Evolutionary conservation across 1,284 basidiomycete genomes (phyloP), one percentile per base, ranked within the genome.

Genomic region (Microbotryum intermedium): DNA sequence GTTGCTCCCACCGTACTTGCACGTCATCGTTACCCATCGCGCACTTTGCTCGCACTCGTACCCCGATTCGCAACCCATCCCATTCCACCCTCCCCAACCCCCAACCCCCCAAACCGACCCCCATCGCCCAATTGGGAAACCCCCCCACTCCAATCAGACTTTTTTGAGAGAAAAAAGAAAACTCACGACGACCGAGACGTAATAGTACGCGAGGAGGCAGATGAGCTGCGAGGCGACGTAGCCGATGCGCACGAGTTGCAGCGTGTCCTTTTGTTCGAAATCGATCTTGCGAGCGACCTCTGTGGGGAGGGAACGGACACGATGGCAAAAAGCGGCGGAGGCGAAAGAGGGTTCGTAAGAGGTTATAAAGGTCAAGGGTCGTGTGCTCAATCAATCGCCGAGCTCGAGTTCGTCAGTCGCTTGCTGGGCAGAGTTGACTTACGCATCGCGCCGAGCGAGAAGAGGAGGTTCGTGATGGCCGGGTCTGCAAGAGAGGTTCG

Each of bases 401-500:
- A 29, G 39, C n/a, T 23, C 29, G 50, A 50, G 39, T 28, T 28
- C 21, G 25, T 26, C 42, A 23, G 44, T 28, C n/a, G n/a, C 2
- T 49, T 23, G 16, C 20, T 25, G 43, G 43, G 43, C 43, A 13
- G 43, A 45, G 13, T 13, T 13, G 43, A 45, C 89, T 88, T 69
- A 76, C 93, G 90, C 90, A 93, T 93, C 67, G 85, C 88, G 60
- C 83, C 88, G 70, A 94, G 84, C 59, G 90, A 91, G 71, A 93
- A 82, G 71, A 86, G 81, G 66, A 94, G 80, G 76, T 88, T 90
- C 69, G 78, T 28, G 29, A 34, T 49, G 30, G 29, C 34, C 34
- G 34, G 34, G 34, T 39, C 34, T 39, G 34, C 13, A 6, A 16
- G 34, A 18, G 34, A 6, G 9, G 6, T 16, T 6, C 2, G 10